These are phyloP conservation scores for Viola pubescens DNA, from an alignment of 441 rosid genomes.

Conservation along the genomic window DNA sequence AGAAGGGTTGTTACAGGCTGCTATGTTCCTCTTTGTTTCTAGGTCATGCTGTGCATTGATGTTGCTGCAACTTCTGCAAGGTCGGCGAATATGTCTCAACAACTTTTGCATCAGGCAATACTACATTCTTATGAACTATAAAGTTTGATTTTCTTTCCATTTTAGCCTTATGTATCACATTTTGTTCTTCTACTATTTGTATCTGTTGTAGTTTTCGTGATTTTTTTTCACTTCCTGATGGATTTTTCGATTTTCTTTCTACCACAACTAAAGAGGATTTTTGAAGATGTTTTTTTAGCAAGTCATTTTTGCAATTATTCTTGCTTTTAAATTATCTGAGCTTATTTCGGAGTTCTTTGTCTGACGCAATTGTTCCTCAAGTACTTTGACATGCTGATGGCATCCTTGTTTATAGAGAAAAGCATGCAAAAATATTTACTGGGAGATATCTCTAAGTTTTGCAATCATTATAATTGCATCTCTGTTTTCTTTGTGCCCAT, in stretches of 20 bases:
- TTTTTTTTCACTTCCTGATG: too few relatives aligned
- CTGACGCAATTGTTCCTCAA: background rate
- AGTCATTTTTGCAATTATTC: background rate
- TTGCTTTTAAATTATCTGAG: background rate
- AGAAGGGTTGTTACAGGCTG: conserved; percentile 12
- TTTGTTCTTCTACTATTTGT: background rate
- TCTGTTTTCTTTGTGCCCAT: background rate
- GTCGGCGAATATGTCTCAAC: conserved; percentile 66
- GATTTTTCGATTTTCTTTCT: background rate
- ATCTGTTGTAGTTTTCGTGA: background rate
- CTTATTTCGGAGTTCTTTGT: background rate
- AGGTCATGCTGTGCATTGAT: conserved; percentile 94
- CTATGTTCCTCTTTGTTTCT: conserved; percentile 28
- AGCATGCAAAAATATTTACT: too few relatives aligned
- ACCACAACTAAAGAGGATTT: background rate
- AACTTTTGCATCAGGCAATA: conserved; percentile 83
- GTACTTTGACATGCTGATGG: background rate
- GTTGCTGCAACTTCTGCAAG: conserved; percentile 92
- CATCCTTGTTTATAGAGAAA: background rate
- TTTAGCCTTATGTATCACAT: background rate
- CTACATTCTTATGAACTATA: conserved; percentile 13
- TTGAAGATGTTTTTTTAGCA: background rate
- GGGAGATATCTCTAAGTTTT: background rate
- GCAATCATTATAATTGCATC: background rate
- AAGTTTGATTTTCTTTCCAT: conserved; percentile 14